Evolutionary conservation across 2,329 filamentous ascomycete genomes (phyloP), one percentile per base, ranked within the genome.

Genomic region (Hysterium pulicare): DNA sequence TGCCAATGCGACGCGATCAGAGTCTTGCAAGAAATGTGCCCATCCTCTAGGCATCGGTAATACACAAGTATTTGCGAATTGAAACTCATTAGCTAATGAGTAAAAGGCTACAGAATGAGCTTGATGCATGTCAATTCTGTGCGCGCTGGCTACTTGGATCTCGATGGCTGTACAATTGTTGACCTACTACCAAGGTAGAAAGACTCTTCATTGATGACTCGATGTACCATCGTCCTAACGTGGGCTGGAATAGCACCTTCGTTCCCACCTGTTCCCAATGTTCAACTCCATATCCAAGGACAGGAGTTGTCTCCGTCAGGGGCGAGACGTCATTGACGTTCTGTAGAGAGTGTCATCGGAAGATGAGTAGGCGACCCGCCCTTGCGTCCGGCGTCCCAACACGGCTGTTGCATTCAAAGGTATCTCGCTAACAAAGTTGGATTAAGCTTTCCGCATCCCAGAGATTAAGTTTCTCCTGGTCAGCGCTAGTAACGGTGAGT

Each of bases 391-490:
- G n/a, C n/a, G 13, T 37, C 26, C 39, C 30, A 24, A 41, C 21
- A 10, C 39, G 39, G 30, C 31, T 43, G 37, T 40, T 32, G 39
- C 35, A 30, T 46, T 33, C 28, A 24, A 31, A n/a, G n/a, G n/a
- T n/a, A n/a, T 38, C 10, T 33, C 28, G 23, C 36, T 40, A 16
- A 45, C 31, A 19, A 17, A 3, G 17, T 13, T 31, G 4, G 7
- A 19, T 20, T 10, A 24, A 75, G 74, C 79, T 13, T 87, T 93
- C 68, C 83, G 82, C 61, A 79, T 93, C 35, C 84, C 85, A 19
- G 82, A 89, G 48, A 78, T 90, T 49, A 87, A 86, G 60, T 90
- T 94, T 66, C 75, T 91, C 23, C 75, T 82, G 50, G 81, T 90
- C 54, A 81, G 82, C 57, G 47, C 68, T 48, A 52, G 69, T 46